Conservation (phyloP, 768 basidiomycete genomes). For the Hypsizygus marmoreus region DNA sequence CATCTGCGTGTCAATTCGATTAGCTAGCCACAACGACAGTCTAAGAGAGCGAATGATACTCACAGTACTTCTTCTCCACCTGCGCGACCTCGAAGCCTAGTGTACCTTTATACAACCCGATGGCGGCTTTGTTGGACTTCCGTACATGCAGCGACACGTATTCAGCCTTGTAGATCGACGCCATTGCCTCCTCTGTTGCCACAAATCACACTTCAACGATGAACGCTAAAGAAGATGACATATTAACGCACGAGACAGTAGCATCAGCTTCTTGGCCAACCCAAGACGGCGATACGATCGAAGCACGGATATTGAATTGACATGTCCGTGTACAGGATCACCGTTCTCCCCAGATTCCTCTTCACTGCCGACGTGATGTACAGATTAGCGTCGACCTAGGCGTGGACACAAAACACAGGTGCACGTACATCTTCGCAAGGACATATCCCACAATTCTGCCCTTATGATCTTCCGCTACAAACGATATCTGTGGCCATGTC, state of each 20-base stretch:
- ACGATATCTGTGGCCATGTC: slow-evolving; percentile 93
- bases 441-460: slow-evolving; percentile 94
- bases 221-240: not conserved
- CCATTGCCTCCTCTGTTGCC: slow-evolving; percentile 84
- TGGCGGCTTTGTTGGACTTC: slow-evolving; percentile 92
- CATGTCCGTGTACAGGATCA: slow-evolving; percentile 72
- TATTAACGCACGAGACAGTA: slow-evolving; percentile 76
- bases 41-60: slow-evolving; percentile 29
- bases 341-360: slow-evolving; percentile 52
- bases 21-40: slow-evolving; percentile 2
- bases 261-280: slow-evolving; percentile 91
- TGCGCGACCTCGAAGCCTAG: slow-evolving; percentile 86
- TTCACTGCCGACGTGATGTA: slow-evolving; percentile 24
- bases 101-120: slow-evolving; percentile 85
- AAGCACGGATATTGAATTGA: slow-evolving; percentile 95
- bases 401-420: not conserved
- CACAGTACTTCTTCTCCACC: slow-evolving; percentile 91
- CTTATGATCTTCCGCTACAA: slow-evolving; percentile 88
- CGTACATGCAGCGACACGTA: slow-evolving; percentile 91
- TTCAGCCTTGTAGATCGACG: slow-evolving; percentile 77
- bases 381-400: not conserved
- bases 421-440: slow-evolving; percentile 86
- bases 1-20: slow-evolving; percentile 57
- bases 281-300: slow-evolving; percentile 90
- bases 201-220: not conserved